These are phyloP conservation scores for Phytophthora brassicae DNA, from an alignment of 352 stramenopile genomes.

Conservation along the genomic window DNA sequence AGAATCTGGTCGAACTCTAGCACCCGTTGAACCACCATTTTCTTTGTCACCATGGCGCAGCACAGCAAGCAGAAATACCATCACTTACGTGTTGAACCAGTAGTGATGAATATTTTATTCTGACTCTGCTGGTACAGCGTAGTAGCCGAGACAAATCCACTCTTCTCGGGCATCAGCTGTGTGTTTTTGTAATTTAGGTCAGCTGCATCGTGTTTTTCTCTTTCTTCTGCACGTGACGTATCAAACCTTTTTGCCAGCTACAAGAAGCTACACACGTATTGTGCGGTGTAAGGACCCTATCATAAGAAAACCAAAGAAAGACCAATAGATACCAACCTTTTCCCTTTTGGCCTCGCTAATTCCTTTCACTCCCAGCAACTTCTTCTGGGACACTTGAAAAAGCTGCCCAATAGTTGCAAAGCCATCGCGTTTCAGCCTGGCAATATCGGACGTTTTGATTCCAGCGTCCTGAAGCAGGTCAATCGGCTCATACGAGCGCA, in stretches of 20 bases:
- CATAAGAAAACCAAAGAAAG: background rate
- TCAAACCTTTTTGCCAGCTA: constrained; percentile 79
- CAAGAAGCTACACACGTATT: constrained; percentile 45
- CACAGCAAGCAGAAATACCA: background rate
- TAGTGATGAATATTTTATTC: constrained; percentile 78
- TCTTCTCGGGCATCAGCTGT: constrained; percentile 76
- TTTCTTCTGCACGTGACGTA: constrained; percentile 11
- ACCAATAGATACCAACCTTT: constrained; percentile 48
- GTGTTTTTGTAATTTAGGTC: background rate
- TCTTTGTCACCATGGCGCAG: constrained; percentile 1
- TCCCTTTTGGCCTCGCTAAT: constrained; percentile 89
- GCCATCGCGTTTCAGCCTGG: constrained; percentile 76
- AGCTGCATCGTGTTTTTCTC: background rate
- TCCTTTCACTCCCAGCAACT: constrained; percentile 79
- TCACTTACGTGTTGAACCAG: constrained; percentile 62
- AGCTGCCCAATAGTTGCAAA: constrained; percentile 82
- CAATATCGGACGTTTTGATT: constrained; percentile 75
- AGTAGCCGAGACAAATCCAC: constrained; percentile 72
- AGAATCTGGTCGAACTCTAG: constrained; percentile 86
- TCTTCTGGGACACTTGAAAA: constrained; percentile 73
- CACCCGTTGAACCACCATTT: background rate
- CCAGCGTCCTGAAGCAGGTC: constrained; percentile 74
- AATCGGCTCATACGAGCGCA: constrained; percentile 72
- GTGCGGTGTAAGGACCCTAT: background rate
- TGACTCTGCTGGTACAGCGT: constrained; percentile 70